phyloP scores from a whole-genome alignment of 495 filamentous ascomycete species.

The Annulohypoxylon stygium region DNA sequence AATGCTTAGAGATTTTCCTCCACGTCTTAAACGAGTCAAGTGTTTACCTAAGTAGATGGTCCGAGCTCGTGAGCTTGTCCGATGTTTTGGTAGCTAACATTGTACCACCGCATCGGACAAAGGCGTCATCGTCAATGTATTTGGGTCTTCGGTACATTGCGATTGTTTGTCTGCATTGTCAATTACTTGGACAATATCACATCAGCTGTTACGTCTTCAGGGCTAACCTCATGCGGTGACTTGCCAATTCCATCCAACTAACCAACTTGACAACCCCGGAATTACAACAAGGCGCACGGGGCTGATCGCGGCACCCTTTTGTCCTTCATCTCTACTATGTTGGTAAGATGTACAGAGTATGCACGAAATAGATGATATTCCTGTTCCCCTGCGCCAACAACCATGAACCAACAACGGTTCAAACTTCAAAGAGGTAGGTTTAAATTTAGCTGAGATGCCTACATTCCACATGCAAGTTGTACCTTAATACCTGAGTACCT shows the following conservation, averaged over 20 bases:
- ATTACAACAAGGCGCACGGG: slow-evolving; percentile 10
- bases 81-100: slow-evolving; percentile 8
- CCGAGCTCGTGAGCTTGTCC: slow-evolving; percentile 29
- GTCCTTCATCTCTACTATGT: not conserved
- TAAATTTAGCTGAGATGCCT: not conserved
- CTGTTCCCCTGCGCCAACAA: not conserved
- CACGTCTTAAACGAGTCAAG: slow-evolving; percentile 24
- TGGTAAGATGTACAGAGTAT: not conserved
- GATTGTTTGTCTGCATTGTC: slow-evolving; percentile 26
- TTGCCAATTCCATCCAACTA: not conserved
- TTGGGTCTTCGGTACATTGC: slow-evolving; percentile 2
- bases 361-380: slow-evolving; percentile 24
- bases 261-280: not conserved
- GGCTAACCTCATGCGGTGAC: slow-evolving; percentile 24
- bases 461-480: not conserved
- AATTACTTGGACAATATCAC: slow-evolving; percentile 26
- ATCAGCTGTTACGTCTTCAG: slow-evolving; percentile 22
- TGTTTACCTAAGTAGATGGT: slow-evolving; percentile 6
- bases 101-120: slow-evolving; percentile 35
- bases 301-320: slow-evolving; percentile 23
- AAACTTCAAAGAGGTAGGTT: slow-evolving; percentile 6
- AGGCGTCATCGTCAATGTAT: slow-evolving; percentile 31
- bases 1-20: not conserved
- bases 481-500: slow-evolving; percentile 9
- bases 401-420: too few relatives aligned